Evolutionary conservation across 1,284 basidiomycete genomes (phyloP), one percentile per base, ranked within the genome.

Genomic region (Anthracocystis walkeri): DNA sequence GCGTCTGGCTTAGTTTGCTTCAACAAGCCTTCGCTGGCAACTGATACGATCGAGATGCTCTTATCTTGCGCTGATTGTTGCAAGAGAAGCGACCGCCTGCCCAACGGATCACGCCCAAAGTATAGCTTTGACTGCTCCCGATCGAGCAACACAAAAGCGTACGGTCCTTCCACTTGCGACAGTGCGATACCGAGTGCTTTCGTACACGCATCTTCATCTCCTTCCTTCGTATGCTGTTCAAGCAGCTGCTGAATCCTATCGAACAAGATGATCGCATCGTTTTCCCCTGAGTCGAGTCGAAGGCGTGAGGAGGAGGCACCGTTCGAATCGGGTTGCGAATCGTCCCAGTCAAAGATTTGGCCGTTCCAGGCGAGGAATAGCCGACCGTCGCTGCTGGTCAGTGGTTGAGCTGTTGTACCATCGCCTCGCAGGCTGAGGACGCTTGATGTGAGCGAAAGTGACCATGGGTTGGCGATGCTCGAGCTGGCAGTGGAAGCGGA

Each of bases 81-180:
- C 38, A 93, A 85, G 1, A 98, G 87, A 1, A 99, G 88, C 7
- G 95, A 98, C 45, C 97, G 89, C 29, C 97, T 89, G 1, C 96
- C 95, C 0, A 98, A 89, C 1, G 94, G 93, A 85, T 99, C 96
- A 50, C 95, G 89, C 6, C 89, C 93, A 82, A 93, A 95, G 85
- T 90, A 92, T 3, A 97, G 38, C 86, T 88, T 7, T 70, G 57
- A 42, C 20, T 48, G 18, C 14, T 5, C 23, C 31, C 27, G 41
- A 42, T 84, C 83, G 20, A 83, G 27, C 12, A 84, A 65, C 0
- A 79, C 72, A 35, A 81, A 79, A 2, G 82, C 82, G 45, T 81
- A 84, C 2, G 82, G 81, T 0, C 77, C 83, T 55, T 84, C 82
- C 38, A 83, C 42, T 4, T 61, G 41, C 0, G 66, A 58, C n/a